Percentiles rank a stretch among this genome's conserved stretches.
phyloP scores from a whole-genome alignment of 495 filamentous ascomycete species.

The Sporormia fimetaria region DNA sequence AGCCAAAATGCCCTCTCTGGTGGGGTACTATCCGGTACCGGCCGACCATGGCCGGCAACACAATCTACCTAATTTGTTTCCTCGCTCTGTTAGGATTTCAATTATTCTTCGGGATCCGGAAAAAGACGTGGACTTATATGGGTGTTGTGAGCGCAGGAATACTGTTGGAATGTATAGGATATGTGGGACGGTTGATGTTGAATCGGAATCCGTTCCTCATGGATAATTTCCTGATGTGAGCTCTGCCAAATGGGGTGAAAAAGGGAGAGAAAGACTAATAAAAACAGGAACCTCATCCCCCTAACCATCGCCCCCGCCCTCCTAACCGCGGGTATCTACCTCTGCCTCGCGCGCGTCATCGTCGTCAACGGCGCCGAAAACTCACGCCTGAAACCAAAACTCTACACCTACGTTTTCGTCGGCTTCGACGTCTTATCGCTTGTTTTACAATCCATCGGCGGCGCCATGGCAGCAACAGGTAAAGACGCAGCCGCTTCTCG shows the following conservation, averaged over 20 bases:
- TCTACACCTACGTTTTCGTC: constrained; percentile 47
- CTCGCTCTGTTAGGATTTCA: constrained; percentile 29
- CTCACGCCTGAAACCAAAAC: constrained; percentile 48
- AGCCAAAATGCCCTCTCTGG: constrained; percentile 11
- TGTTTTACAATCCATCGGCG: constrained; percentile 51
- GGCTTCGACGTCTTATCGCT: constrained; percentile 52
- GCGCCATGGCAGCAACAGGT: constrained; percentile 44
- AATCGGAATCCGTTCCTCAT: constrained; percentile 32
- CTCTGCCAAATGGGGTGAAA: neutral
- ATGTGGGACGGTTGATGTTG: constrained; percentile 34
- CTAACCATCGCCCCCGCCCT: constrained; percentile 59
- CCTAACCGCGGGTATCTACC: constrained; percentile 52
- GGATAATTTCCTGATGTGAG: constrained; percentile 31
- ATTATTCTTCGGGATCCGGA: constrained; percentile 31
- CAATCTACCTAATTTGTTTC: constrained; percentile 33
- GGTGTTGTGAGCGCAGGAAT: constrained; percentile 32
- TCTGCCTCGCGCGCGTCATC: constrained; percentile 51
- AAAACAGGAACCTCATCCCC: constrained; percentile 42
- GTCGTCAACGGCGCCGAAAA: constrained; percentile 48
- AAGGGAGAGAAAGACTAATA: constrained; percentile 1
- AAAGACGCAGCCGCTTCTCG: constrained; percentile 32
- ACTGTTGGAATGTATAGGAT: constrained; percentile 35
- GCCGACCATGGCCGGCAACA: constrained; percentile 34
- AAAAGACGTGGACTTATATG: constrained; percentile 38
- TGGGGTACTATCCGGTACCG: constrained; percentile 29